phyloP scores from a whole-genome alignment of 2,329 filamentous ascomycete genomes.

The Cercospora sp. region DNA sequence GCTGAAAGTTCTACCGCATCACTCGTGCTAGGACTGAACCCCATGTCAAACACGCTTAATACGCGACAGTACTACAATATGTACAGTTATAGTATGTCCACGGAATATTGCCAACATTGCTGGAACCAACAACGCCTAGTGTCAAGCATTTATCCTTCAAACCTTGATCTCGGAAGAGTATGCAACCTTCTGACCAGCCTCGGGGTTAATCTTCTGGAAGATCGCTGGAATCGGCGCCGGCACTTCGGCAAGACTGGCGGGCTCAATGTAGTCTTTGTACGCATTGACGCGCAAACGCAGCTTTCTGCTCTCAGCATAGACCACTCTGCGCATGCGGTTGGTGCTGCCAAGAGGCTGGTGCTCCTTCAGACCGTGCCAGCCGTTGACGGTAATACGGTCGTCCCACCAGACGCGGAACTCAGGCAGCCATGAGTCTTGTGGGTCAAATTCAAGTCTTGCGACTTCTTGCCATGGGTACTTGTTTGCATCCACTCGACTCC shows the following conservation, averaged over 20 bases:
- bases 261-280: slow-evolving; percentile 45
- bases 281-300: slow-evolving; percentile 44
- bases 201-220: slow-evolving; percentile 29
- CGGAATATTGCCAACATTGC: neutral
- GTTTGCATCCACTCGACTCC: slow-evolving; percentile 37
- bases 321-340: slow-evolving; percentile 45
- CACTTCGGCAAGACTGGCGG: slow-evolving; percentile 41
- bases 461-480: slow-evolving; percentile 40
- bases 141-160: neutral
- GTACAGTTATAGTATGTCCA: neutral
- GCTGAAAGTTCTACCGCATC: slow-evolving; percentile 10
- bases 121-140: neutral
- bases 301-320: slow-evolving; percentile 46
- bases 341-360: slow-evolving; percentile 45
- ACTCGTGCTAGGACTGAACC: neutral
- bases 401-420: slow-evolving; percentile 47
- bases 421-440: slow-evolving; percentile 45
- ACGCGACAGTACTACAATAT: neutral
- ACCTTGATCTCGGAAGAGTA: slow-evolving; percentile 20
- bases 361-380: slow-evolving; percentile 44
- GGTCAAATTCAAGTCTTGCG: slow-evolving; percentile 43
- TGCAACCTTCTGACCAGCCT: slow-evolving; percentile 30
- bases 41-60: neutral
- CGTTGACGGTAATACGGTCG: slow-evolving; percentile 44
- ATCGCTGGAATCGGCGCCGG: slow-evolving; percentile 39